phyloP scores from a whole-genome alignment of 495 filamentous ascomycete species.

The Talaromyces liani region DNA sequence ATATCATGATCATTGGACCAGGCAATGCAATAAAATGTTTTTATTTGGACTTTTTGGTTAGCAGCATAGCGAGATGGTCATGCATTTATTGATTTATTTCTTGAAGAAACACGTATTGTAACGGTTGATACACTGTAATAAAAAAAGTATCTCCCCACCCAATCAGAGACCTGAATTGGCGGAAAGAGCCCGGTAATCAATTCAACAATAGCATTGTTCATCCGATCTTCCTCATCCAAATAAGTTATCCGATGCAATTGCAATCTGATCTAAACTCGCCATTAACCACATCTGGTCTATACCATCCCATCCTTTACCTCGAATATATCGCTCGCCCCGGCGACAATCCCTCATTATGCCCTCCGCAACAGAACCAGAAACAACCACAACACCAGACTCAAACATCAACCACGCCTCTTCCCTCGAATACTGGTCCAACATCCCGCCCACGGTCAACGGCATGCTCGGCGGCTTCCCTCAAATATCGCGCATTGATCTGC shows the following conservation, averaged over 20 bases:
- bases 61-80: not conserved
- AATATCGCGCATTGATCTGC: constrained; percentile 68
- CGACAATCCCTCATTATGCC: not conserved
- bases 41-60: not conserved
- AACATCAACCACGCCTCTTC: constrained; percentile 21
- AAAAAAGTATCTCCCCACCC: not conserved
- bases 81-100: not conserved
- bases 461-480: constrained; percentile 82
- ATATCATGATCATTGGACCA: not conserved
- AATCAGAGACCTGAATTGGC: not conserved
- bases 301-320: not conserved
- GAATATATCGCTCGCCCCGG: not conserved
- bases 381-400: constrained; percentile 2
- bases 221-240: not conserved
- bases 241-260: no score
- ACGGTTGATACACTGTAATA: not conserved
- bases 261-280: not conserved
- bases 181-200: not conserved
- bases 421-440: constrained; percentile 64
- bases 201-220: not conserved
- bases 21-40: not conserved
- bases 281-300: not conserved
- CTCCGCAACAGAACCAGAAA: not conserved
- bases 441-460: constrained; percentile 62
- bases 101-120: not conserved